Conservation (phyloP, 139 green algal species). For the Chlorella sp. region DNA sequence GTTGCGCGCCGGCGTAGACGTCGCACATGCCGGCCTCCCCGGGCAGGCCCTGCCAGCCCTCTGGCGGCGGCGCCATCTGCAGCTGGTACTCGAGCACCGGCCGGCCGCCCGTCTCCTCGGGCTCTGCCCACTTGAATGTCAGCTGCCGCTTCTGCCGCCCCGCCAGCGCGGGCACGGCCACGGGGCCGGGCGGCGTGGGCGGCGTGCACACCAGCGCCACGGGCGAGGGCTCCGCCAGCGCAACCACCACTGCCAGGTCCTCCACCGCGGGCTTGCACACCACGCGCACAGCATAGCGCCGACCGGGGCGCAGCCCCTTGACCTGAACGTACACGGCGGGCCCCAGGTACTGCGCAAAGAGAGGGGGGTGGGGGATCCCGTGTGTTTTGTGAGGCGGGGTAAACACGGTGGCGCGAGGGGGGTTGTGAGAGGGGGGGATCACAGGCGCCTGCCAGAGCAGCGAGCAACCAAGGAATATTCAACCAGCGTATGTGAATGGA, state of each 20-base stretch:
- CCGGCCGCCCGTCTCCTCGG: slow-evolving; percentile 65
- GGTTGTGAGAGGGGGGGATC: neutral
- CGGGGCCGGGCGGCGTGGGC: slow-evolving; percentile 43
- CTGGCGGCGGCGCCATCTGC: slow-evolving; percentile 48
- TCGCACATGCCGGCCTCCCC: slow-evolving; percentile 42
- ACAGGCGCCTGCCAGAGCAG: neutral
- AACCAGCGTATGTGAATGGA: neutral
- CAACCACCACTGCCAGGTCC: slow-evolving; percentile 11
- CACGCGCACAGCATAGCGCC: slow-evolving; percentile 55
- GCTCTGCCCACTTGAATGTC: slow-evolving; percentile 68
- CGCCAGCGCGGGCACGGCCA: slow-evolving; percentile 45
- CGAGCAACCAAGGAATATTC: neutral
- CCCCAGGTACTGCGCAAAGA: slow-evolving; percentile 28
- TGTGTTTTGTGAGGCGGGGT: neutral
- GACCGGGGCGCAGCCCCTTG: slow-evolving; percentile 47
- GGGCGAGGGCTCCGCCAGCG: slow-evolving; percentile 26
- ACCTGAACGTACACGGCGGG: slow-evolving; percentile 51
- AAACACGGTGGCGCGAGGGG: too few relatives aligned
- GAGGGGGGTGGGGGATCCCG: neutral
- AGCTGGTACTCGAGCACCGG: slow-evolving; percentile 48
- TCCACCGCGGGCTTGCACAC: slow-evolving; percentile 10
- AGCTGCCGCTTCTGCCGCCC: slow-evolving; percentile 50
- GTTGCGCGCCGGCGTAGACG: slow-evolving; percentile 59
- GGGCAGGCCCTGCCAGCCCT: slow-evolving; percentile 26
- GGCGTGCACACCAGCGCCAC: slow-evolving; percentile 47